phyloP scores from a whole-genome alignment of 1,284 basidiomycete species.

The Phellopilus nigrolimitatus region DNA sequence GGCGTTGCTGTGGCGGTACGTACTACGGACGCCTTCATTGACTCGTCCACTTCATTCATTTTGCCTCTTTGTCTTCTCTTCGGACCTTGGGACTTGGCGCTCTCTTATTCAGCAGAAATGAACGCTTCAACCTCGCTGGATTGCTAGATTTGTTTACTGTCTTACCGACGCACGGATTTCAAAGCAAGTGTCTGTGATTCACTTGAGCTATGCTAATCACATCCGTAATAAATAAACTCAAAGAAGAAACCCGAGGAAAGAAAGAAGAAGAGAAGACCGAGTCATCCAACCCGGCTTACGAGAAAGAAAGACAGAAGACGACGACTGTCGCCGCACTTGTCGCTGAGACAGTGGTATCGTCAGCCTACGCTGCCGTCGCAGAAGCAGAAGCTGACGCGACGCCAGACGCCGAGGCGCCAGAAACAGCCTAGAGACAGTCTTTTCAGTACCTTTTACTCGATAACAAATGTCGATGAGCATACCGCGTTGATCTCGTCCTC shows the following conservation, averaged over 20 bases:
- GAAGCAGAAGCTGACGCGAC: conserved; percentile 16
- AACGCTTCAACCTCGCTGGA: too few relatives aligned
- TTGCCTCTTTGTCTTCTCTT: too few relatives aligned
- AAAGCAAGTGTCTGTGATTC: conserved; percentile 6
- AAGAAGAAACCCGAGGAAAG: neutral
- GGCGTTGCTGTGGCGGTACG: too few relatives aligned
- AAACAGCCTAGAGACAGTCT: conserved; percentile 18
- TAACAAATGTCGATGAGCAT: conserved; percentile 25
- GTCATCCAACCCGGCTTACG: too few relatives aligned
- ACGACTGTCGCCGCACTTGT: conserved; percentile 7
- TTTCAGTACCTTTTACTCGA: neutral
- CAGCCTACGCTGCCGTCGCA: conserved; percentile 23
- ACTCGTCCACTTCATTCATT: too few relatives aligned
- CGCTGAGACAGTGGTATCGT: conserved; percentile 11
- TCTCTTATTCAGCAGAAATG: too few relatives aligned
- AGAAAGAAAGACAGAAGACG: too few relatives aligned
- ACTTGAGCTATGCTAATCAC: conserved; percentile 13
- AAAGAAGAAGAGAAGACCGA: neutral
- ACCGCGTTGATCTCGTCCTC: conserved; percentile 55
- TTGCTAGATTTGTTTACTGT: too few relatives aligned
- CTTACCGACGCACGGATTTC: neutral
- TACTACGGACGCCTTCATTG: too few relatives aligned
- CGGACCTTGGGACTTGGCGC: too few relatives aligned
- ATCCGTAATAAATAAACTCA: neutral
- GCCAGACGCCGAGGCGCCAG: conserved; percentile 8